Evolutionary conservation across 2,329 filamentous ascomycete species (phyloP).

Genomic region (Fusarium haematococcum): DNA sequence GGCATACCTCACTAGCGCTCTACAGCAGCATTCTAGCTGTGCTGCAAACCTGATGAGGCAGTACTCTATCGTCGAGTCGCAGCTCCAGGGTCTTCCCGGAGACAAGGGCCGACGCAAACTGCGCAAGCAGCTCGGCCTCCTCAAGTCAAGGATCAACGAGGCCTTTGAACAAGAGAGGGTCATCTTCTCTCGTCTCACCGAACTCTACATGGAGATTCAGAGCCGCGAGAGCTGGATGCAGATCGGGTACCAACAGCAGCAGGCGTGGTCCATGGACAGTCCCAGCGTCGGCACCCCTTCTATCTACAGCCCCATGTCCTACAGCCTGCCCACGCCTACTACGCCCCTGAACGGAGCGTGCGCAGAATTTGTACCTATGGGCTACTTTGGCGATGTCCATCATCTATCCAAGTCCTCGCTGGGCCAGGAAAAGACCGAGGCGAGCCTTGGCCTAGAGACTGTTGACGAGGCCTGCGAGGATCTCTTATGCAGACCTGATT

Average conservation of each 20-base stretch:
- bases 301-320: conserved; percentile 22
- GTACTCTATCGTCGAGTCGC: conserved; percentile 53
- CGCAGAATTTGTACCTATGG: conserved; percentile 49
- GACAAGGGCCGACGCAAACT: conserved; percentile 47
- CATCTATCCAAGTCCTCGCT: conserved; percentile 1
- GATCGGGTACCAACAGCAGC: conserved; percentile 41
- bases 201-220: conserved; percentile 62
- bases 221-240: conserved; percentile 55
- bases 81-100: conserved; percentile 39
- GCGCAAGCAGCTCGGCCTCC: conserved; percentile 56
- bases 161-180: conserved; percentile 59
- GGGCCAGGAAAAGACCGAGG: background rate
- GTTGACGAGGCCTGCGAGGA: conserved; percentile 43
- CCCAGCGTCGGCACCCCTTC: conserved; percentile 19
- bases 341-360: conserved; percentile 45
- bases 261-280: conserved; percentile 15
- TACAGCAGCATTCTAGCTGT: conserved; percentile 55
- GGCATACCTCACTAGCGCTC: conserved; percentile 56
- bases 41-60: conserved; percentile 53
- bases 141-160: conserved; percentile 58
- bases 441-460: conserved; percentile 34
- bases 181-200: conserved; percentile 59
- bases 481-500: conserved; percentile 5
- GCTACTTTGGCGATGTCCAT: conserved; percentile 29
- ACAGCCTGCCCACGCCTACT: conserved; percentile 23